These are phyloP conservation scores for Trichoderma guizhouense DNA, from an alignment of 2,329 filamentous ascomycete genomes.

Conservation along the genomic window DNA sequence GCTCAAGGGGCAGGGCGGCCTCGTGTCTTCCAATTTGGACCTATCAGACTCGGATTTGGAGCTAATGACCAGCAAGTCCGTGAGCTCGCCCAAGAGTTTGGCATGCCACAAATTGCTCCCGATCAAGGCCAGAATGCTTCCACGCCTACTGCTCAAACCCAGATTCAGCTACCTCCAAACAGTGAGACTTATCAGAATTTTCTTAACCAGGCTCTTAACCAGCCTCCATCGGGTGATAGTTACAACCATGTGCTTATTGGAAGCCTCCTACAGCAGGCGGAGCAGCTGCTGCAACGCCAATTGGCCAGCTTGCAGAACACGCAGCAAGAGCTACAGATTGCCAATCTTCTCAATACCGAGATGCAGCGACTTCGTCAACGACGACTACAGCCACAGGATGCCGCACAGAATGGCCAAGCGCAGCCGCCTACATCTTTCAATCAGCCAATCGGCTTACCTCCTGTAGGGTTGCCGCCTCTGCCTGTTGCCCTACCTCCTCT, in stretches of 20 bases:
- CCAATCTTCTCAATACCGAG: constrained; percentile 66
- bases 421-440: constrained; percentile 16
- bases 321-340: constrained; percentile 64
- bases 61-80: constrained; percentile 64
- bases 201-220: constrained; percentile 21
- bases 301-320: constrained; percentile 59
- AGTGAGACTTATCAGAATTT: not conserved
- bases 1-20: constrained; percentile 35
- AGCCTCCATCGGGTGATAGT: constrained; percentile 27
- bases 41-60: constrained; percentile 73
- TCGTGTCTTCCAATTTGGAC: constrained; percentile 69
- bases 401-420: constrained; percentile 23
- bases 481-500: not conserved
- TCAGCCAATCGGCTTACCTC: constrained; percentile 10
- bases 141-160: constrained; percentile 19
- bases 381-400: constrained; percentile 39
- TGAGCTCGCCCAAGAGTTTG: constrained; percentile 64
- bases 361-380: constrained; percentile 60
- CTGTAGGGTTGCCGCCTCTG: constrained; percentile 12
- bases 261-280: constrained; percentile 61
- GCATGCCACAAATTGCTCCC: constrained; percentile 36
- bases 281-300: constrained; percentile 67
- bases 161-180: not conserved
- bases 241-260: constrained; percentile 46
- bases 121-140: constrained; percentile 24